Conservation (phyloP, 78 protist species). For the Dictyostelium intermedium region DNA sequence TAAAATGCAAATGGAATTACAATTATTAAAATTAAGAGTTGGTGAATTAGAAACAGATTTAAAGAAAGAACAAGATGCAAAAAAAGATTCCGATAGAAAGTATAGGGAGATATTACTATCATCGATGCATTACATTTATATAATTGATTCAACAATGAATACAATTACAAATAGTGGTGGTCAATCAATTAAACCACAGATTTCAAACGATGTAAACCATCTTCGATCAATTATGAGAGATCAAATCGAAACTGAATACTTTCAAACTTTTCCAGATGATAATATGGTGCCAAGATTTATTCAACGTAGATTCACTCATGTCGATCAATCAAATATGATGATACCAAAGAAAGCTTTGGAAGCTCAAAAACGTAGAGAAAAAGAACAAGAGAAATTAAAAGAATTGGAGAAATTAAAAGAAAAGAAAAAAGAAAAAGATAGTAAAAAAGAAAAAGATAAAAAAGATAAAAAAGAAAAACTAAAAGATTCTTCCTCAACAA, state of each 20-base stretch:
- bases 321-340: slow-evolving; percentile 12
- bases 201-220: slow-evolving; percentile 39
- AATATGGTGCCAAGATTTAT: slow-evolving; percentile 68
- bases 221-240: slow-evolving; percentile 63
- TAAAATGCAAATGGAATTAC: slow-evolving; percentile 12
- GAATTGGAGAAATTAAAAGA: not conserved
- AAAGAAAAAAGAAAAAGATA: slow-evolving; percentile 49
- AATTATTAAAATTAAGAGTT: not conserved
- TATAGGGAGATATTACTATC: slow-evolving; percentile 54
- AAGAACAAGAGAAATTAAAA: slow-evolving; percentile 47
- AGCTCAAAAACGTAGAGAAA: slow-evolving; percentile 60
- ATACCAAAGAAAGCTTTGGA: slow-evolving; percentile 65
- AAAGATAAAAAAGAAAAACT: slow-evolving; percentile 21
- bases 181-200: slow-evolving; percentile 18
- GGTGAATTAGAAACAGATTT: slow-evolving; percentile 31
- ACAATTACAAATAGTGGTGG: not conserved
- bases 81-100: slow-evolving; percentile 28
- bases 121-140: slow-evolving; percentile 72
- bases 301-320: slow-evolving; percentile 49
- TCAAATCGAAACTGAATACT: slow-evolving; percentile 66
- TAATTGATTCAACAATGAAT: slow-evolving; percentile 46
- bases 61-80: not conserved
- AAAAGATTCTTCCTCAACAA: not conserved
- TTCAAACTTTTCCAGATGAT: slow-evolving; percentile 24
- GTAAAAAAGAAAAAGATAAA: slow-evolving; percentile 21